Evolutionary conservation across 768 basidiomycete species (phyloP).

Genomic region (Melanogaster broomeanus): DNA sequence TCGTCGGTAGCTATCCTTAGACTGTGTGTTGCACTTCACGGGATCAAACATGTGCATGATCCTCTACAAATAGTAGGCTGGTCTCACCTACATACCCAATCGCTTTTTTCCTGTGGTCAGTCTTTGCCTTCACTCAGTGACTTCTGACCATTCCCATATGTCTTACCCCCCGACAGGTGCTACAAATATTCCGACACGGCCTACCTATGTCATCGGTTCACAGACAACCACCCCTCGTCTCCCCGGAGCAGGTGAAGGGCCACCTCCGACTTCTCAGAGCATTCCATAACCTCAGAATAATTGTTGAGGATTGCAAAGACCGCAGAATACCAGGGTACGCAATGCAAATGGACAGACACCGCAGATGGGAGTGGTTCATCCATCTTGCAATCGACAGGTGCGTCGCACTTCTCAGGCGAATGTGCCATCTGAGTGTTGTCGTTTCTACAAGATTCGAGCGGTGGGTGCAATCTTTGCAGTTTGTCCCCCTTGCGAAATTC

Average conservation of each 20-base stretch:
- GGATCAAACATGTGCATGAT: slow-evolving; percentile 4
- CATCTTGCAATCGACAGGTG: slow-evolving; percentile 40
- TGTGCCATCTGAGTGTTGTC: neutral
- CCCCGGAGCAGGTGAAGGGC: slow-evolving; percentile 30
- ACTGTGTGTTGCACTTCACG: slow-evolving; percentile 7
- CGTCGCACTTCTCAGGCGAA: neutral
- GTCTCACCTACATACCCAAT: slow-evolving; percentile 6
- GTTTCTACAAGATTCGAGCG: slow-evolving; percentile 32
- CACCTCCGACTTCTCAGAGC: slow-evolving; percentile 36
- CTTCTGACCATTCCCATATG: neutral
- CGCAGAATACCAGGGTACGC: slow-evolving; percentile 26
- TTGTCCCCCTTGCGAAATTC: slow-evolving; percentile 27
- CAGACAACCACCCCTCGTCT: slow-evolving; percentile 31
- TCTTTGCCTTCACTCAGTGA: neutral
- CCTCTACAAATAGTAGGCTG: neutral
- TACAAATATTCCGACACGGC: neutral
- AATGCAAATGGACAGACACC: slow-evolving; percentile 22
- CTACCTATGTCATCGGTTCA: slow-evolving; percentile 21
- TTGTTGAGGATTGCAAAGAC: slow-evolving; percentile 31
- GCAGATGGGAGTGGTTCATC: slow-evolving; percentile 43
- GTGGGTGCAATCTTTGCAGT: slow-evolving; percentile 31
- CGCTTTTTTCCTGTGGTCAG: neutral
- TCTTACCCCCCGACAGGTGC: neutral
- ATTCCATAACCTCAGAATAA: slow-evolving; percentile 31
- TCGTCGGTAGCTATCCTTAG: neutral